Conservation (phyloP, 495 filamentous ascomycete species). For the Hypoxylon trugodes region DNA sequence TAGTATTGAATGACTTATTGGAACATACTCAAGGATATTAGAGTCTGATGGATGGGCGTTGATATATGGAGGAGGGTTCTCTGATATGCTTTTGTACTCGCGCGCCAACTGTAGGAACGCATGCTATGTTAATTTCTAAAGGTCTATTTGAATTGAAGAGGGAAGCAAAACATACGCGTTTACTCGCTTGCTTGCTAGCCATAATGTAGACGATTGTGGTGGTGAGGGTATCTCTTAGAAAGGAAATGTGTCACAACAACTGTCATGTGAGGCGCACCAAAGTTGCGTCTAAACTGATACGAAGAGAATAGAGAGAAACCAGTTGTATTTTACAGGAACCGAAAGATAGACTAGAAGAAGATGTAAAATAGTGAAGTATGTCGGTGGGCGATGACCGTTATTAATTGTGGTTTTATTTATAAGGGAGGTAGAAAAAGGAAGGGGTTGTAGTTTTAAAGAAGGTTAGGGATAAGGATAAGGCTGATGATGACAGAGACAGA, state of each 20-base stretch:
- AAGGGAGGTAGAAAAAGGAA: background rate
- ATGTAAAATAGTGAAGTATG: slow-evolving; percentile 2
- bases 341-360: slow-evolving; percentile 12
- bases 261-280: background rate
- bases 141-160: background rate
- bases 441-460: background rate
- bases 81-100: slow-evolving; percentile 91
- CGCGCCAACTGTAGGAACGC: slow-evolving; percentile 72
- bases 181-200: slow-evolving; percentile 85
- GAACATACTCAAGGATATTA: slow-evolving; percentile 88
- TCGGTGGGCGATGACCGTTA: background rate
- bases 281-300: background rate
- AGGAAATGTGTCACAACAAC: slow-evolving; percentile 60
- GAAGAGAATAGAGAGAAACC: background rate
- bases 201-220: slow-evolving; percentile 73
- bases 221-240: slow-evolving; percentile 58
- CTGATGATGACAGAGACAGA: slow-evolving; percentile 38
- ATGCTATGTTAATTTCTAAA: slow-evolving; percentile 4
- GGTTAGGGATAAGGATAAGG: slow-evolving; percentile 15
- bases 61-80: slow-evolving; percentile 94
- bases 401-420: background rate
- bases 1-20: background rate
- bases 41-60: slow-evolving; percentile 90
- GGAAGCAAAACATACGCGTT: slow-evolving; percentile 67
- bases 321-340: background rate